Conservation (phyloP, 139 green algal genomes). For the Haematococcus sp. region DNA sequence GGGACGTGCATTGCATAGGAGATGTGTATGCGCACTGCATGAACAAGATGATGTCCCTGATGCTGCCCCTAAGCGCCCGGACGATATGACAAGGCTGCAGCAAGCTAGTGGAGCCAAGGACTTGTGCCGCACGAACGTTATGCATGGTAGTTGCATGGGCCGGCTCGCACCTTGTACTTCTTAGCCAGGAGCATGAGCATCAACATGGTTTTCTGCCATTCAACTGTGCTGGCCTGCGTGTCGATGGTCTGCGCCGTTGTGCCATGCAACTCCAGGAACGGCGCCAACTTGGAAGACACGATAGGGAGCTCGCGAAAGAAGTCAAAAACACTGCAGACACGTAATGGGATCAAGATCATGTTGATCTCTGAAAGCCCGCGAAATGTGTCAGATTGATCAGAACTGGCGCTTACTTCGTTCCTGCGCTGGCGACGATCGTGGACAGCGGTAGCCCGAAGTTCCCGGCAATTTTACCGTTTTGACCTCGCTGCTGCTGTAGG, state of each 20-base stretch:
- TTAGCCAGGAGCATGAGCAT: slow-evolving; percentile 36
- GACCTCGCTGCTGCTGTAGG: too few relatives aligned
- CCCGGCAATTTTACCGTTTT: too few relatives aligned
- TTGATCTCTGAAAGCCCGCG: too few relatives aligned
- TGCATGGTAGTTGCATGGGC: too few relatives aligned
- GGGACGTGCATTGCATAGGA: not conserved
- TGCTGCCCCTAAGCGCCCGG: too few relatives aligned
- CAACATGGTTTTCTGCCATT: slow-evolving; percentile 43
- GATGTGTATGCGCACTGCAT: not conserved
- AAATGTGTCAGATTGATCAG: too few relatives aligned
- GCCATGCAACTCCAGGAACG: slow-evolving; percentile 6
- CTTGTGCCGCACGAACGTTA: too few relatives aligned
- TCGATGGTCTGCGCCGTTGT: slow-evolving; percentile 20
- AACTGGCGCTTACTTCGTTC: too few relatives aligned
- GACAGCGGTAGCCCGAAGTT: too few relatives aligned
- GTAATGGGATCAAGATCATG: too few relatives aligned
- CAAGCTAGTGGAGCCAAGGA: not conserved
- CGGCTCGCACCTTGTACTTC: slow-evolving; percentile 48
- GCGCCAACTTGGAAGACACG: slow-evolving; percentile 32
- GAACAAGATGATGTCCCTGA: too few relatives aligned
- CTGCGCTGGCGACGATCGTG: too few relatives aligned
- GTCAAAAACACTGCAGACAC: slow-evolving; percentile 33
- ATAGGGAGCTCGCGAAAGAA: slow-evolving; percentile 49
- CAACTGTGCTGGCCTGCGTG: slow-evolving; percentile 16
- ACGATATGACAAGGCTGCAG: not conserved